phyloP scores from a whole-genome alignment of 2,329 filamentous ascomycete species.

The Graphiopsis chlorocephala region DNA sequence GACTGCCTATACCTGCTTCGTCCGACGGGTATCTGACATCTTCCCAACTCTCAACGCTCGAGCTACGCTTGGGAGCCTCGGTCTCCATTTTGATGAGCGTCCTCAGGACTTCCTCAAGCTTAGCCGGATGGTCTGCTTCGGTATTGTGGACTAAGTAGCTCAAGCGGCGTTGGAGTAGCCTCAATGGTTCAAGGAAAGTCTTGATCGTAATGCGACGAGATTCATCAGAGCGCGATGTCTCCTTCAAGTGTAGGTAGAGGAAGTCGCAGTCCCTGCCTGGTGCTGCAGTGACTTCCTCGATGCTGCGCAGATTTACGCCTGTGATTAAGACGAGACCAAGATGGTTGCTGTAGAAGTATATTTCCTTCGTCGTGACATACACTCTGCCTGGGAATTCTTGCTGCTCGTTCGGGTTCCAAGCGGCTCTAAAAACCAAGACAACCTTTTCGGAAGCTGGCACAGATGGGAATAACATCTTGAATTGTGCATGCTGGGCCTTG shows the following conservation, averaged over 20 bases:
- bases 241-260: slow-evolving; percentile 76
- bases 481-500: slow-evolving; percentile 82
- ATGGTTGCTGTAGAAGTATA: slow-evolving; percentile 97
- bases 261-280: slow-evolving; percentile 91
- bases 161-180: slow-evolving; percentile 75
- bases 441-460: slow-evolving; percentile 75
- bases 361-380: slow-evolving; percentile 80
- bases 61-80: slow-evolving; percentile 58
- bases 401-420: slow-evolving; percentile 75
- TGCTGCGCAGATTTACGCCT: slow-evolving; percentile 68
- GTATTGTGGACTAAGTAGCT: slow-evolving; percentile 83
- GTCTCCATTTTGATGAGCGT: slow-evolving; percentile 73
- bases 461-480: slow-evolving; percentile 83
- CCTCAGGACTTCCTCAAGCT: slow-evolving; percentile 67
- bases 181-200: slow-evolving; percentile 84
- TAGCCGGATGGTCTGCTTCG: slow-evolving; percentile 66
- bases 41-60: slow-evolving; percentile 87
- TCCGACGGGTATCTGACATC: slow-evolving; percentile 58
- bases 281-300: slow-evolving; percentile 85
- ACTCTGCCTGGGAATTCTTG: slow-evolving; percentile 80
- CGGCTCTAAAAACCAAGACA: slow-evolving; percentile 87
- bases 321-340: slow-evolving; percentile 87
- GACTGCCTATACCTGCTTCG: slow-evolving; percentile 44
- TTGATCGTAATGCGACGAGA: slow-evolving; percentile 81
- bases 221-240: slow-evolving; percentile 54